These are phyloP conservation scores for Trichosanthes truncata DNA, from an alignment of 306 rosid species.

Conservation along the genomic window DNA sequence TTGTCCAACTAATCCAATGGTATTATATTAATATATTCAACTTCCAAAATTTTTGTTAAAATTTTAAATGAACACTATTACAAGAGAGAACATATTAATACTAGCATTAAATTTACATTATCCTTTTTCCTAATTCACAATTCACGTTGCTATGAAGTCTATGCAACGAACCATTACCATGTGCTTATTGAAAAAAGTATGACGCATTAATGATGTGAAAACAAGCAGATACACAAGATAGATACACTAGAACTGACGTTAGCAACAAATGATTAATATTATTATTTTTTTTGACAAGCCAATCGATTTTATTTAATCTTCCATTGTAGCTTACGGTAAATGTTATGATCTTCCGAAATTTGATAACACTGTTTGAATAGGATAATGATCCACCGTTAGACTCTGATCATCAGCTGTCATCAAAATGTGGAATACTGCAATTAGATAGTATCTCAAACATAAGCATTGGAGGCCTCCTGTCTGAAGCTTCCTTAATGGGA, in stretches of 20 bases:
- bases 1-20: slow-evolving; percentile 22
- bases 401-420: slow-evolving; percentile 24
- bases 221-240: not conserved
- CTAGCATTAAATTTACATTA: not conserved
- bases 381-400: slow-evolving; percentile 22
- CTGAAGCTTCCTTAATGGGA: slow-evolving; percentile 32
- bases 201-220: not conserved
- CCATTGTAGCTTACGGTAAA: not conserved
- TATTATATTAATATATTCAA: slow-evolving; percentile 12
- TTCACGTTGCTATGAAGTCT: not conserved
- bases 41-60: not conserved
- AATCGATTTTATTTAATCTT: too few relatives aligned
- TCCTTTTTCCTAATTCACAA: not conserved
- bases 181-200: not conserved
- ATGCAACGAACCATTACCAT: not conserved
- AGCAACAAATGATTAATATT: not conserved
- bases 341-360: slow-evolving; percentile 10
- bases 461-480: slow-evolving; percentile 40
- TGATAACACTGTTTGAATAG: slow-evolving; percentile 19
- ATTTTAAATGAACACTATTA: not conserved
- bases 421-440: slow-evolving; percentile 23
- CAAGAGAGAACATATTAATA: not conserved
- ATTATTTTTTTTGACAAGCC: too few relatives aligned
- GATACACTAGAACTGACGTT: not conserved
- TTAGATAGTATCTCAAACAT: slow-evolving; percentile 26